Percentiles rank a stretch among this genome's conserved stretches.
phyloP scores from a whole-genome alignment of 2,329 filamentous ascomycete species.

The Sclerotinia nivalis region DNA sequence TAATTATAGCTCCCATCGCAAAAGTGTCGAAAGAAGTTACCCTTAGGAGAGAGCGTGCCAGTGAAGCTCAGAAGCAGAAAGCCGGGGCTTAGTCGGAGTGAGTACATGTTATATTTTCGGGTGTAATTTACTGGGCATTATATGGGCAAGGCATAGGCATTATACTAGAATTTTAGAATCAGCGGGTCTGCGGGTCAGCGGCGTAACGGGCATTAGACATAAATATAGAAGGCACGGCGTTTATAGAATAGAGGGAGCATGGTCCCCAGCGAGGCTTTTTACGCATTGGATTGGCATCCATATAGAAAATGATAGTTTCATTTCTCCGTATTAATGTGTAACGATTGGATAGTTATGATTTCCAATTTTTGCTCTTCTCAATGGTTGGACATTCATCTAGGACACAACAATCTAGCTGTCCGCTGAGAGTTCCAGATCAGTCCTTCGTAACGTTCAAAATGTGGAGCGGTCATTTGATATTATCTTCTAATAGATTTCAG shows the following conservation, averaged over 20 bases:
- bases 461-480: accelerated
- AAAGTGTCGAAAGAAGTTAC: slow-evolving; percentile 1
- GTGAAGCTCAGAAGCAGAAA: slow-evolving; percentile 11
- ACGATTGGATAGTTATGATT: neutral
- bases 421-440: no score
- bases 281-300: neutral
- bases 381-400: neutral
- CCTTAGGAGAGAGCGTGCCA: neutral
- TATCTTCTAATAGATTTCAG: neutral
- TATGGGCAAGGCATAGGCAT: neutral
- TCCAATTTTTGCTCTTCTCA: neutral
- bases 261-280: neutral
- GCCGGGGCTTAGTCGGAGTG: neutral
- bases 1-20: no score
- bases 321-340: no score
- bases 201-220: neutral
- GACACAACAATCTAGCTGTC: no score
- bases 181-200: neutral
- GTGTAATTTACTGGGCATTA: neutral
- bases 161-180: neutral
- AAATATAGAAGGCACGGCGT: slow-evolving; percentile 4
- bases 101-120: neutral
- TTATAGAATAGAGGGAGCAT: neutral
- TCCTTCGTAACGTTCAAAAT: no score
- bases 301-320: neutral